phyloP scores from a whole-genome alignment of 768 basidiomycete species.

The Chiua virens region DNA sequence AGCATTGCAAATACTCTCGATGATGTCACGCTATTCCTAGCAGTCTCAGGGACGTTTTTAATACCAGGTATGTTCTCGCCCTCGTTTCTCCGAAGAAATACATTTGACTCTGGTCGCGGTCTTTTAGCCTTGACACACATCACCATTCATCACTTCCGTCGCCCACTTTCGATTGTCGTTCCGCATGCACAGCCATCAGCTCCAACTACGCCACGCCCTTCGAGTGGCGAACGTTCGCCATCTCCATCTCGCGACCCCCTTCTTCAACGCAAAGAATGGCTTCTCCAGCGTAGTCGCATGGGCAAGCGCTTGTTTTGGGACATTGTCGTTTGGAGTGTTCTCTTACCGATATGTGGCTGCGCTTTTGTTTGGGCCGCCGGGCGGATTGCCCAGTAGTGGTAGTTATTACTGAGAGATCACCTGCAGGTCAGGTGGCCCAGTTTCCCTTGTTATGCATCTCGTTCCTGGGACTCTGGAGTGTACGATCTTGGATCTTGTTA shows the following conservation, averaged over 20 bases:
- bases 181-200: constrained; percentile 42
- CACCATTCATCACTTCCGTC: constrained; percentile 78
- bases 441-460: not conserved
- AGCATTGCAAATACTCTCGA: constrained; percentile 41
- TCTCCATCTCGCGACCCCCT: constrained; percentile 60
- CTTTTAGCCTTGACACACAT: constrained; percentile 70
- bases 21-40: constrained; percentile 48
- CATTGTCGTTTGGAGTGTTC: constrained; percentile 73
- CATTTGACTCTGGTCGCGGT: not conserved
- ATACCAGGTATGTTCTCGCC: constrained; percentile 49
- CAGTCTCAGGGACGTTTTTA: constrained; percentile 58
- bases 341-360: constrained; percentile 58
- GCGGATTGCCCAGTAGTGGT: constrained; percentile 55
- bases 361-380: constrained; percentile 60
- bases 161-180: constrained; percentile 81
- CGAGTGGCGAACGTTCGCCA: constrained; percentile 16
- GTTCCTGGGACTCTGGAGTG: constrained; percentile 5
- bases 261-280: constrained; percentile 82
- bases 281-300: constrained; percentile 72
- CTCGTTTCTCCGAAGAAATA: not conserved
- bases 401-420: constrained; percentile 3
- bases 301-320: constrained; percentile 80
- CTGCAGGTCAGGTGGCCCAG: constrained; percentile 9
- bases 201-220: constrained; percentile 19
- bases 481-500: not conserved